Base-by-base conservation (phyloP, 805 yeast species). In the Metschnikowia chrysomelidarum region DNA sequence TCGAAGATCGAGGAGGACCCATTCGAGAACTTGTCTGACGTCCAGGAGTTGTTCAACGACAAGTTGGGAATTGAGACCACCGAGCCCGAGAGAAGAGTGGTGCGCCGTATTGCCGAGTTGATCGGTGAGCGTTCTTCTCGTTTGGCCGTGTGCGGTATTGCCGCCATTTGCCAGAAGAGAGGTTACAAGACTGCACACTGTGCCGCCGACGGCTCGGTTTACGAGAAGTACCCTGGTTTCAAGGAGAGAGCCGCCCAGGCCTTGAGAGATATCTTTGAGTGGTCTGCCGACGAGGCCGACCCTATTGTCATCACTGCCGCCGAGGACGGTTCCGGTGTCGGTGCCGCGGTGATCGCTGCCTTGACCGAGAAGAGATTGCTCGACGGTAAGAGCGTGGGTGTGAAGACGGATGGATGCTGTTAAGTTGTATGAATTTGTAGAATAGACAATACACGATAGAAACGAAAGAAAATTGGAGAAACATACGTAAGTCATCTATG, bases 291-390 rank as follows among this genome's bases (percentile, higher is more conserved):
- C n/a, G 50, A 69, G 46, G 77, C 78, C 41, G 87, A 87, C 61
- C 98, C 98, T 47, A 80, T 93, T 56, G 66, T 73, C 46, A 79
- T 89, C 50, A 86, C 82, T 25, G 85, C 94, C 40, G 98, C 98
- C 47, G 96, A 91, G 69, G 98, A 93, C 69, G 98, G 98, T 53
- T 83, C 93, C 24, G 98, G 98, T 70, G 96, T 87, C 31, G 98
- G 98, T 59, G 98, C 98, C 38, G 98, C 98, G 34, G 76, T 91
- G 53, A 91, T 93, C 66, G 98, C 98, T 36, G 97, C 98, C 27
- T 76, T 91, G 63, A 83, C 98, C 39, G 78, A 83, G 62, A 73
- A 78, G 61, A 82, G 98, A 70, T 70, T 82, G 54, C 72, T 68
- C 47, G 71, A 75, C 42, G 91, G 91, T 30, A 62, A 73, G 54